Evolutionary conservation across 2,329 filamentous ascomycete genomes (phyloP), one percentile per base, ranked within the genome.

Genomic region (Arthrinium phaeospermum): DNA sequence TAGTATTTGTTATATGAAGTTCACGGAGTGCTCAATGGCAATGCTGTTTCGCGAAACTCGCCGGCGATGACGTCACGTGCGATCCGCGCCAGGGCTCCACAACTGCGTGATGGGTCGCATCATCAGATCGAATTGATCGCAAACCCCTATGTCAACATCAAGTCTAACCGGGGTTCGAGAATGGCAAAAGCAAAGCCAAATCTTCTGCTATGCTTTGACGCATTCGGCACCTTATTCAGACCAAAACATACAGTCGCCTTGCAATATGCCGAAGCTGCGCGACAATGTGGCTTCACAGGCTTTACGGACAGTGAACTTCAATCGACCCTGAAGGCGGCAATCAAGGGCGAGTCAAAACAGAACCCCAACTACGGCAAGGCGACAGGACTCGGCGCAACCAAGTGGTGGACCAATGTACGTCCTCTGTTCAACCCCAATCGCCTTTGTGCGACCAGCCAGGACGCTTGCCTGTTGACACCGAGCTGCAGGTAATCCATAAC

Each of bases 221-320:
- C 90, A 5, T 92, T 91, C 75, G 89, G 88, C n/a, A 92, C 90
- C 0, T 82, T 92, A 2, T 91, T 91, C 79, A 81, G 79, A 14
- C 89, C 90, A 0, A 85, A 82, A 68, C 76, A 77, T 13, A 81
- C 88, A 0, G 85, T 92, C 10, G 81, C 84, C 6, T 78, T 82
- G 70, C 88, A 91, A 75, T 92, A 92, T 78, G 84, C 81, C 49
- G 80, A 84, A 27, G 82, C 88, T 2, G 90, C 89, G 0, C 78
- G 83, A 24, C 79, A 83, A 70, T 83, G 87, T 77, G 89, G 89
- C 3, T 76, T 91, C 53, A 75, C 76, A 12, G 79, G 81, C 73
- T 82, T 87, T 71, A 80, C 75, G 2, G 82, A 85, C 37, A 79
- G 82, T 3, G 81, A 86, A 71, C 81, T 87, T 41, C 74, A 79